Percentiles rank a stretch among this genome's conserved stretches.
Conservation (phyloP, 139 green algal genomes). For the Chlorella sp. region DNA sequence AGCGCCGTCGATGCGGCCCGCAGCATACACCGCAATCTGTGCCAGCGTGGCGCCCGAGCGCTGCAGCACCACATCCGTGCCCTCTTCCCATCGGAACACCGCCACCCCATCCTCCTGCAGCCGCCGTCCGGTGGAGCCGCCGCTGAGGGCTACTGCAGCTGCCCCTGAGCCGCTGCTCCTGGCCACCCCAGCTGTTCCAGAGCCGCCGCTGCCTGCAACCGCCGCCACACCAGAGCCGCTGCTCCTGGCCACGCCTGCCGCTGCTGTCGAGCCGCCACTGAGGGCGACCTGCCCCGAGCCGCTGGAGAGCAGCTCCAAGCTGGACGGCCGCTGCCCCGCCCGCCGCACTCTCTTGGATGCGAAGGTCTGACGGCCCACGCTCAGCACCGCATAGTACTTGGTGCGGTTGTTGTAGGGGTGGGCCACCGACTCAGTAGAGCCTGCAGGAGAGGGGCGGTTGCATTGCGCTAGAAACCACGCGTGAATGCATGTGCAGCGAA, state of each 20-base stretch:
- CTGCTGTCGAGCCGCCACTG: no score
- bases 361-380: slow-evolving; percentile 13
- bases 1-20: slow-evolving; percentile 30
- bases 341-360: not conserved
- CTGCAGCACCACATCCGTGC: slow-evolving; percentile 48
- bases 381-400: slow-evolving; percentile 14
- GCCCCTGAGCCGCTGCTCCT: not conserved
- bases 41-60: slow-evolving; percentile 39
- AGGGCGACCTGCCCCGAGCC: no score
- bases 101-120: not conserved
- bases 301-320: no score
- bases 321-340: not conserved
- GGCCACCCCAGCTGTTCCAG: no score
- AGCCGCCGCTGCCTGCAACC: no score
- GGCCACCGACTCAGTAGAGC: no score
- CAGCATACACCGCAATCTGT: slow-evolving; percentile 37
- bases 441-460: no score
- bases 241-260: no score
- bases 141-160: no score
- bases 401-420: not conserved
- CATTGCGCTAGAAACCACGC: no score
- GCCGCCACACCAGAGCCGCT: no score
- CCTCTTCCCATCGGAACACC: slow-evolving; percentile 4
- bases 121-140: not conserved
- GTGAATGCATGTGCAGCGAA: no score